Conservation (phyloP, 1,139 yeast species). For the Scheffersomyces quercinus region DNA sequence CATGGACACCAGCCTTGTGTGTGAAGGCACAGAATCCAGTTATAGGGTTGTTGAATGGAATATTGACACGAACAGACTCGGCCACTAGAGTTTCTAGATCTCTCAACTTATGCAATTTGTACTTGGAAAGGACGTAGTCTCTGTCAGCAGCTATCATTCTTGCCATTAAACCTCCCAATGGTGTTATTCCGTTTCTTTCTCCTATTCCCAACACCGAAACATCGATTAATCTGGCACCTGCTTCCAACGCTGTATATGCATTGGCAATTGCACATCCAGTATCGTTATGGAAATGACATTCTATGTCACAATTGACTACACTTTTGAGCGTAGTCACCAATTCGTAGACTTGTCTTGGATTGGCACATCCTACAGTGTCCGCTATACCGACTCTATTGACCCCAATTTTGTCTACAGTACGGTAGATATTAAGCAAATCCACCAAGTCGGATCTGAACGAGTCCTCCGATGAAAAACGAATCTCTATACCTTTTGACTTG, state of each 20-base stretch:
- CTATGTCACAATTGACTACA: constrained; percentile 95
- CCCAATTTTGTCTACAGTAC: constrained; percentile 96
- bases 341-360: constrained; percentile 98
- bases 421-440: constrained; percentile 90
- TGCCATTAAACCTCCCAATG: constrained; percentile 97
- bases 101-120: constrained; percentile 93
- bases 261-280: constrained; percentile 99
- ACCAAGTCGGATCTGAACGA: constrained; percentile 97
- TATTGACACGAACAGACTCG: constrained; percentile 93
- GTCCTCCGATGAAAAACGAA: constrained; percentile 95
- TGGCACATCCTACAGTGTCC: constrained; percentile 98
- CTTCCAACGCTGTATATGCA: constrained; percentile 97
- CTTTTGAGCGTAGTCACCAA: constrained; percentile 89
- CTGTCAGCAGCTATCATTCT: constrained; percentile 99
- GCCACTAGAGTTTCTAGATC: constrained; percentile 96
- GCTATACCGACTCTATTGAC: constrained; percentile 99
- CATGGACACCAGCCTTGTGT: constrained; percentile 99
- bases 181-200: constrained; percentile 98
- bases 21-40: constrained; percentile 99
- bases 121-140: constrained; percentile 91
- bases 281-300: constrained; percentile 98
- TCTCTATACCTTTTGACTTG: constrained; percentile 95
- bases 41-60: constrained; percentile 98
- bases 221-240: constrained; percentile 94
- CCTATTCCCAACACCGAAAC: constrained; percentile 97